These are phyloP conservation scores for Nadsonia commutata DNA, from an alignment of 1,139 yeast genomes.

Conservation along the genomic window DNA sequence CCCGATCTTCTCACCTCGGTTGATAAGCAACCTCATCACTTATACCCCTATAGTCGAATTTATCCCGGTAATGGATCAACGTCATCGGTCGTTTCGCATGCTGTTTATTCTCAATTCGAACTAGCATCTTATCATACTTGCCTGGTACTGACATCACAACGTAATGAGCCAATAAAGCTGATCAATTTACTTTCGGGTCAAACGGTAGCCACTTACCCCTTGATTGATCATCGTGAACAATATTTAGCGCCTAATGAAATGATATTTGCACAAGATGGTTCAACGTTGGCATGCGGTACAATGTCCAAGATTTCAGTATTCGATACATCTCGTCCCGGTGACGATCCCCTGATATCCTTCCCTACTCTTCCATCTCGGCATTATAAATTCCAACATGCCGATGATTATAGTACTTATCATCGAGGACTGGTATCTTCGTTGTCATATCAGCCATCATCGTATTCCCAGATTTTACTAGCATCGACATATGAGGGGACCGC, in stretches of 20 bases:
- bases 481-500: background rate
- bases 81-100: slow-evolving; percentile 11
- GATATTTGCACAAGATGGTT: slow-evolving; percentile 7
- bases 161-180: slow-evolving; percentile 19
- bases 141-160: slow-evolving; percentile 13
- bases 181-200: slow-evolving; percentile 15
- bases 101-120: slow-evolving; percentile 16
- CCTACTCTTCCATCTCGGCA: slow-evolving; percentile 4
- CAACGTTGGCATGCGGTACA: slow-evolving; percentile 12
- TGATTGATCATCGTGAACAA: slow-evolving; percentile 11
- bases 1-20: slow-evolving; percentile 12
- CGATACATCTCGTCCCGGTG: slow-evolving; percentile 15
- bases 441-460: slow-evolving; percentile 9
- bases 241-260: slow-evolving; percentile 11
- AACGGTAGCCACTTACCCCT: slow-evolving; percentile 15
- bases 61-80: slow-evolving; percentile 9
- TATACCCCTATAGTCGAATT: slow-evolving; percentile 16
- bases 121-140: slow-evolving; percentile 11
- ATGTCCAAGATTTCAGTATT: slow-evolving; percentile 13
- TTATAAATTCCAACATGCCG: background rate
- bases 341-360: slow-evolving; percentile 6
- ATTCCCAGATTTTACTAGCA: slow-evolving; percentile 5
- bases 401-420: background rate
- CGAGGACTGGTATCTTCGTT: slow-evolving; percentile 6
- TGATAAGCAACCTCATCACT: slow-evolving; percentile 1